A percentile compares a stretch with the other conserved stretches of the same genome.
Conservation (phyloP, 257 asterid species). For the Nicotiana tabacum region DNA sequence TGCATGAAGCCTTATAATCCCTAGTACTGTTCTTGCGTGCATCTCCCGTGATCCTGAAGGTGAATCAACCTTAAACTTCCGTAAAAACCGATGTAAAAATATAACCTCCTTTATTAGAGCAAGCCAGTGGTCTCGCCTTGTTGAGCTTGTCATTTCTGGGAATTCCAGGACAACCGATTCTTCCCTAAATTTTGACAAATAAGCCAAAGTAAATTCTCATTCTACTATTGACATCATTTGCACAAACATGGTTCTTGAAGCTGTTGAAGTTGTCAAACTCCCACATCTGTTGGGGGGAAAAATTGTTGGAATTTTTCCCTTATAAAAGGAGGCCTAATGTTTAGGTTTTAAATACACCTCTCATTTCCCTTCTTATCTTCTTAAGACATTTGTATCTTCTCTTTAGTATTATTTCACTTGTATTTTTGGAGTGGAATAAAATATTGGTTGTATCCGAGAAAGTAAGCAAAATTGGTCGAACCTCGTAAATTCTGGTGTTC, state of each 20-base stretch:
- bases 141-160: conserved; percentile 91
- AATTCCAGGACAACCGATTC: conserved; percentile 68
- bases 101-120: conserved; percentile 68
- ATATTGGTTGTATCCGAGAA: too few relatives aligned
- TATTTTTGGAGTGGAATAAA: too few relatives aligned
- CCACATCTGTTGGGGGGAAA: too few relatives aligned
- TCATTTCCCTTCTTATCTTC: too few relatives aligned
- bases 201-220: background rate
- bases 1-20: conserved; percentile 83
- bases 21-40: conserved; percentile 74
- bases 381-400: too few relatives aligned
- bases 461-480: too few relatives aligned
- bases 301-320: too few relatives aligned
- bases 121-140: conserved; percentile 91
- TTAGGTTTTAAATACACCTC: too few relatives aligned
- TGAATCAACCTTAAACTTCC: conserved; percentile 44
- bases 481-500: too few relatives aligned
- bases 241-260: background rate
- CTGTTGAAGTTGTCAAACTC: too few relatives aligned
- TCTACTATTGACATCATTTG: background rate
- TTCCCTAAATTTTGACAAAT: conserved; percentile 33
- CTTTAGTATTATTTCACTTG: too few relatives aligned
- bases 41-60: conserved; percentile 56
- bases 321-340: too few relatives aligned
- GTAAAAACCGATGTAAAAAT: conserved; percentile 56